Conservation (phyloP, 768 basidiomycete genomes). For the Pholiota conissans region DNA sequence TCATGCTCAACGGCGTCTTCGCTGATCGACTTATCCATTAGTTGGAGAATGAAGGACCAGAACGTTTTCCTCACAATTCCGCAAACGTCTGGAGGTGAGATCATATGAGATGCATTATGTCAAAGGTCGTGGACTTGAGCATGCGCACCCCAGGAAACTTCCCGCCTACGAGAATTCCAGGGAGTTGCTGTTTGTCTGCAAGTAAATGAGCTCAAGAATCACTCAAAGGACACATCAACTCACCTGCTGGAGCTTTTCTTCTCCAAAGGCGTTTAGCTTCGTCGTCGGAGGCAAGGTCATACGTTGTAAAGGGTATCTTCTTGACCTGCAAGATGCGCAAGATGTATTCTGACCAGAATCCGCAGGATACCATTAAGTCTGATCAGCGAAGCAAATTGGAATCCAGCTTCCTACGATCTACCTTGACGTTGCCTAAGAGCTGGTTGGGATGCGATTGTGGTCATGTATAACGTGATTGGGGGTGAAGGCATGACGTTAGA, state of each 20-base stretch:
- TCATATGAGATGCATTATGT: slow-evolving; percentile 8
- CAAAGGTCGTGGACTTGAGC: neutral
- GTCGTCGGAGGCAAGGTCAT: slow-evolving; percentile 84
- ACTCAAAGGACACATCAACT: slow-evolving; percentile 9
- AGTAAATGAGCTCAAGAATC: neutral
- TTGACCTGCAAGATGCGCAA: slow-evolving; percentile 82
- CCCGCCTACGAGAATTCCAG: slow-evolving; percentile 80
- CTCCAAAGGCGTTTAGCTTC: slow-evolving; percentile 80
- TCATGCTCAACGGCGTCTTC: slow-evolving; percentile 84
- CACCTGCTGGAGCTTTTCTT: slow-evolving; percentile 74
- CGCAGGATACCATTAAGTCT: too few relatives aligned
- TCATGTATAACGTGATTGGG: slow-evolving; percentile 80
- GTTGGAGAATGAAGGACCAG: neutral
- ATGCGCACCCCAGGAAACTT: slow-evolving; percentile 72
- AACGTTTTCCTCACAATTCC: slow-evolving; percentile 58
- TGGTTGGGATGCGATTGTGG: slow-evolving; percentile 85
- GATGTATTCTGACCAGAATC: slow-evolving; percentile 62
- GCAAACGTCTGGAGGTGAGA: slow-evolving; percentile 54
- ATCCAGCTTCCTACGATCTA: slow-evolving; percentile 17
- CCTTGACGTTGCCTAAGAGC: slow-evolving; percentile 81
- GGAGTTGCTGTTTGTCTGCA: slow-evolving; percentile 80
- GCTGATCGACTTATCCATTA: slow-evolving; percentile 33
- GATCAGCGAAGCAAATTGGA: neutral
- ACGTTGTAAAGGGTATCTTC: slow-evolving; percentile 80
- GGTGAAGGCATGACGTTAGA: slow-evolving; percentile 59